A percentile compares a stretch with the other conserved stretches of the same genome.
Conservation (phyloP, 371 early-diverging fungal genomes). For the Mortierella sp. region DNA sequence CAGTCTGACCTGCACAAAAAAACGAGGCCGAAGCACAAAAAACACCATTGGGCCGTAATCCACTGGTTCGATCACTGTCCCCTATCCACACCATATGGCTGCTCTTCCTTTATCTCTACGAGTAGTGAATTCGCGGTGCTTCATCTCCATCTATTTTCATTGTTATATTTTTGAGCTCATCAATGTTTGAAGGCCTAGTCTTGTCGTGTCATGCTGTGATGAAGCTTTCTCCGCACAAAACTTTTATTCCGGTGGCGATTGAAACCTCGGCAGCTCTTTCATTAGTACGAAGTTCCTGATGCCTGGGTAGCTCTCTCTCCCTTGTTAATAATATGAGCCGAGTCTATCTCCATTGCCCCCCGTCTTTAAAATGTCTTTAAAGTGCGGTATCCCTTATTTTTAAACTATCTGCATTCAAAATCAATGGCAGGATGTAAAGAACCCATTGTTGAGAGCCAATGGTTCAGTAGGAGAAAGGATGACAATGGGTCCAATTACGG, state of each 20-base stretch:
- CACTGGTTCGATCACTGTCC: too few species aligned
- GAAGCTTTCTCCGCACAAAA: too few species aligned
- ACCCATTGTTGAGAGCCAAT: slow-evolving; percentile 11
- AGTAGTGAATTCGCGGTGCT: background rate
- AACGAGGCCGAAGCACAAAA: too few species aligned
- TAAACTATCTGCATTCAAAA: background rate
- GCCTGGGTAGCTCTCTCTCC: background rate
- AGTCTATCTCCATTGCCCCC: slow-evolving; percentile 1
- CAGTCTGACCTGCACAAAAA: too few species aligned
- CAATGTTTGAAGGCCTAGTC: too few species aligned
- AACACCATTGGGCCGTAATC: too few species aligned
- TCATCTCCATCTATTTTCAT: background rate
- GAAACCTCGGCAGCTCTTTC: too few species aligned
- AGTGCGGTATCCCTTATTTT: slow-evolving; percentile 13
- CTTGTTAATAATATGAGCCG: background rate
- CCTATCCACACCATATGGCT: too few species aligned
- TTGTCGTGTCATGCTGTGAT: too few species aligned
- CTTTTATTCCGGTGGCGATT: too few species aligned
- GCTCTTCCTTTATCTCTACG: too few species aligned
- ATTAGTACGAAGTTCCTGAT: background rate
- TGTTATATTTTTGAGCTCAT: background rate
- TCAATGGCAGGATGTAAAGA: background rate
- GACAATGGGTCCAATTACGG: background rate
- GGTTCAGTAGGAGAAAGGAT: background rate
- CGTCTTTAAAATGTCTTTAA: slow-evolving; percentile 9